These are phyloP conservation scores for Acer saccharum DNA, from an alignment of 345 rosid genomes.

Conservation along the genomic window DNA sequence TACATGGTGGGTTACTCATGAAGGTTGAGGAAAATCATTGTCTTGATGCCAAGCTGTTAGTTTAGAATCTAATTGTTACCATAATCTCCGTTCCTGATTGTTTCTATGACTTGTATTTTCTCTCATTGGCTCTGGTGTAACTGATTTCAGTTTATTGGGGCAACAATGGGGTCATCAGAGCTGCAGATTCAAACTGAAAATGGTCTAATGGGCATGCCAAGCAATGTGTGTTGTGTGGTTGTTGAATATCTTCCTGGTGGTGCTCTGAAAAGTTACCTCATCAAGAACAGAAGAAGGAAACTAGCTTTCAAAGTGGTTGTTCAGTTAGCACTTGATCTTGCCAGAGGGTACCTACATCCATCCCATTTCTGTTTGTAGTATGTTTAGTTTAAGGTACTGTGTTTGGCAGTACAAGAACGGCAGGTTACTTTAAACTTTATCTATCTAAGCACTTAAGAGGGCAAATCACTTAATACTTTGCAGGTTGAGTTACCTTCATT, in stretches of 20 bases:
- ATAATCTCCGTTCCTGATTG: not conserved
- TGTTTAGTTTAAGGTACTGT: not conserved
- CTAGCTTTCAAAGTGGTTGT: slow-evolving; percentile 88
- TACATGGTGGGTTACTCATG: not conserved
- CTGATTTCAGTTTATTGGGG: slow-evolving; percentile 83
- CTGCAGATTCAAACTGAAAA: slow-evolving; percentile 76
- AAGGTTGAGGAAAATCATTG: not conserved
- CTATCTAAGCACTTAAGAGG: not conserved
- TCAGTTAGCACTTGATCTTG: slow-evolving; percentile 96
- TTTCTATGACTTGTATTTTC: not conserved
- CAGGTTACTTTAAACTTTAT: not conserved
- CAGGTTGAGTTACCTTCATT: slow-evolving; percentile 96
- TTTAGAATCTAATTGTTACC: not conserved
- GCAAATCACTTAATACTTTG: slow-evolving; percentile 20
- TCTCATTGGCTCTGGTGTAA: slow-evolving; percentile 18
- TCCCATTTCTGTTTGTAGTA: slow-evolving; percentile 10
- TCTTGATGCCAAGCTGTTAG: not conserved
- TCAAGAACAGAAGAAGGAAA: slow-evolving; percentile 89
- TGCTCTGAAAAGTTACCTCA: slow-evolving; percentile 79
- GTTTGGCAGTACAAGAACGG: not conserved
- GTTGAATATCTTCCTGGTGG: slow-evolving; percentile 99
- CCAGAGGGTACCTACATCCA: slow-evolving; percentile 70
- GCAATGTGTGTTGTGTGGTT: slow-evolving; percentile 87
- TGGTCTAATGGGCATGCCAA: slow-evolving; percentile 86
- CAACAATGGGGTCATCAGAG: slow-evolving; percentile 90